phyloP scores from a whole-genome alignment of 805 yeast species.

The Candida succiphila region DNA sequence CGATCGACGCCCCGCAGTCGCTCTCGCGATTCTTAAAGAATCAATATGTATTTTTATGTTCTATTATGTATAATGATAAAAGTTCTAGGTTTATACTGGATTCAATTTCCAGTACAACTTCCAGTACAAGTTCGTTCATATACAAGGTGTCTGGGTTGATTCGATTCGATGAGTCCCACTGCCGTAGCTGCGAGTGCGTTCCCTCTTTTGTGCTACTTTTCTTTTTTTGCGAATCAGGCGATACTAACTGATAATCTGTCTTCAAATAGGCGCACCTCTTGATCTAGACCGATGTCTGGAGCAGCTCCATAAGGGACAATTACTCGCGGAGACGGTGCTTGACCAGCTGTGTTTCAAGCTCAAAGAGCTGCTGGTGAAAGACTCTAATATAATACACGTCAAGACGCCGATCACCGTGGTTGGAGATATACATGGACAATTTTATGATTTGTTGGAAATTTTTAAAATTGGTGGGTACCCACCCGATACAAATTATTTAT shows the following conservation, averaged over 20 bases:
- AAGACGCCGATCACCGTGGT: slow-evolving; percentile 88
- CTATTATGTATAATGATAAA: no score
- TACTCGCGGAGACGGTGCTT: slow-evolving; percentile 62
- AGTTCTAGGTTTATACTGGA: no score
- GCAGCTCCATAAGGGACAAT: slow-evolving; percentile 48
- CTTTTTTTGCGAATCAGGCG: no score
- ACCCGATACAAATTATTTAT: slow-evolving; percentile 88
- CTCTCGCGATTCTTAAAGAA: no score
- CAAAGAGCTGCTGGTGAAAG: slow-evolving; percentile 69
- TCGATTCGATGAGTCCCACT: no score
- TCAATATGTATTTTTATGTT: no score
- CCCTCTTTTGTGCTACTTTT: no score
- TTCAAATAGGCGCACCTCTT: slow-evolving; percentile 7
- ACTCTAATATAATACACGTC: slow-evolving; percentile 80
- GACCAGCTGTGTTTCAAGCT: slow-evolving; percentile 69
- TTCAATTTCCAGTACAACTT: no score
- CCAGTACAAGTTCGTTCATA: no score
- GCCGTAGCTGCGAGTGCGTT: no score
- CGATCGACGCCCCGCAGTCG: no score
- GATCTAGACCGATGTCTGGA: slow-evolving; percentile 69
- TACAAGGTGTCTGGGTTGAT: no score
- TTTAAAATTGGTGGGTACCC: slow-evolving; percentile 90
- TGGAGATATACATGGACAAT: slow-evolving; percentile 97
- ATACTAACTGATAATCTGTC: neutral
- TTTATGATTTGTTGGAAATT: slow-evolving; percentile 85